Base-by-base conservation (phyloP, 129 eudicot species). In the Tagetes patula region DNA sequence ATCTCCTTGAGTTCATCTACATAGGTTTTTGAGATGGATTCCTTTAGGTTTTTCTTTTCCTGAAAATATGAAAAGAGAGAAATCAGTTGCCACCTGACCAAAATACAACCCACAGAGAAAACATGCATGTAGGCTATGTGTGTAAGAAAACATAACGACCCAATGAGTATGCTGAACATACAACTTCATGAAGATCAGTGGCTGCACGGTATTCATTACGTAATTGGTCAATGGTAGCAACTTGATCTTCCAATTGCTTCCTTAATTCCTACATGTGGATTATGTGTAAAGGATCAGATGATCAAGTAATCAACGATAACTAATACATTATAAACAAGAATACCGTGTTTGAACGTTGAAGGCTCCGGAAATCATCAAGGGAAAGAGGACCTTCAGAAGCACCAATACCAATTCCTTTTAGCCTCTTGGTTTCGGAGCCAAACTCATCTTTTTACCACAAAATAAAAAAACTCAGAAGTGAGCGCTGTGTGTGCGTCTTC, bases 301-400 rank as follows among this genome's bases (percentile, higher is more conserved):
- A 70, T 74, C 39, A 67, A 43, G 63, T 81, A 39, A 55, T 55
- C 61, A 53, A 69, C 42, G 41, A 33, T 43, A 68, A 65, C 34
- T 52, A 39, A 54, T 6, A 78, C 40, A 63, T 45, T 30, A 38
- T 66, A 70, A 52, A n/a, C 46, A 66, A 70, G 20, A 58, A 66
- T 94, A 94, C 98, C 96, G 85, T 85, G 75, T 94, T 94, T 75
- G 98, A 94, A 62, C 89, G 84, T 79, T 94, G 97, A 82, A 94
- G 92, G 80, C 93, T 86, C 3, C 97, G 86, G 39, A 94, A 94
- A 80, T 94, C 98, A 81, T 94, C 97, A 59, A 94, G 98, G 63
- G 98, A 94, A 61, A 94, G 69, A 34, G 98, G 98, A 76, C 98
- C 98, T 83, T 90, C 96, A 37, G 89, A 81, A 80, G 91, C 84